Base-by-base conservation (phyloP, 2,329 filamentous ascomycete species). In the Bipolaris sorokiniana region DNA sequence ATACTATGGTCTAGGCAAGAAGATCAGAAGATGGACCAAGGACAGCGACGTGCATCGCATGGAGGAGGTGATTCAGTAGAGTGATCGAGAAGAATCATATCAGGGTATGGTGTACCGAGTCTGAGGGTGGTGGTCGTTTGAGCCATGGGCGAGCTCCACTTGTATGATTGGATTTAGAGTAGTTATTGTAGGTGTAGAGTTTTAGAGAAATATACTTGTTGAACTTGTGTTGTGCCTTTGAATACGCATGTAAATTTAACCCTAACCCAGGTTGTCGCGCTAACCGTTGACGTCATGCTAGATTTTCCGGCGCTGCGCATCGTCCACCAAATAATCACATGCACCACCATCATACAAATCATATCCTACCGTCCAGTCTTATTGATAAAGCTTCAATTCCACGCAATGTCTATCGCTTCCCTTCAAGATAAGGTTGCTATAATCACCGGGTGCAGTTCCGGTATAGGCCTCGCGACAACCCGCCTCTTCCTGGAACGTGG, bases 1-100 rank as follows among this genome's bases (percentile, higher is more conserved):
- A 28, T 80, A 79, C 54, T 78, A 74, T 61, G 70, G 71, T 0
- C 63, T 74, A n/a, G 78, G 79, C 0, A 81, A 80, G 72, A 76
- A 50, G 44, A 64, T 80, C 44, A 68, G 77, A 48, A 68, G 56
- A 20, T 77, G 74, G 72, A 79, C 77, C 1, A 75, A 66, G 60
- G 62, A 68, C 28, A 60, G 54, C 23, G 59, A 64, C 36, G 62
- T 64, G 3, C 62, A 62, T 37, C 62, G 59, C 5, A 64, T 64
- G 62, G 59, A 64, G 40, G 56, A 60, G 16, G 38, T 58, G 6
- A 64, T 64, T 31, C 54, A 49, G 36, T 38, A 31, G 13, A 7
- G 7, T 16, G 7, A n/a, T n/a, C 13, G 22, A 9, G 2, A 26
- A 10, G 20, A 26, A 31, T 31, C 15, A 2, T 10, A 9, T 42